Evolutionary conservation across 1,284 basidiomycete species (phyloP), one percentile per base, ranked within the genome.

Genomic region (Ustilago crameri): DNA sequence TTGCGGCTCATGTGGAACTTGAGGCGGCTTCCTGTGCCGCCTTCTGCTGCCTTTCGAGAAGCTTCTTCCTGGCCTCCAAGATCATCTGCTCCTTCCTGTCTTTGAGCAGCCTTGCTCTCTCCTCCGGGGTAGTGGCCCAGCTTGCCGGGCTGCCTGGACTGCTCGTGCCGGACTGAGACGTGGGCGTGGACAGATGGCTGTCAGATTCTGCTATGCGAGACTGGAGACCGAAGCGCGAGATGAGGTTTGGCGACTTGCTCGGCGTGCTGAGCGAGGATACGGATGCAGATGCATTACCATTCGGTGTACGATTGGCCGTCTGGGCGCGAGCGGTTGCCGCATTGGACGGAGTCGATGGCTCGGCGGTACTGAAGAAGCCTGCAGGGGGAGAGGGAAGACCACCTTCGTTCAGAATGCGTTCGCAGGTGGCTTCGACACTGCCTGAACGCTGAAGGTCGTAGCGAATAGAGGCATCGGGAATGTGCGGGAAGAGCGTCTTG

Each of bases 401-500:
- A 27, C 79, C 79, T 23, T 80, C 73, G 59, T 74, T 75, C 24
- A 81, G 48, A 27, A 81, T 81, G 17, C 62, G 54, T 43, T 81
- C 78, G 20, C 76, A 78, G 5, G 79, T 81, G 7, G 59, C 78
- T 54, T 81, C 78, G 2, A 72, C 76, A 32, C 65, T 75, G 9
- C 79, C 74, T 0, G 75, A 71, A 4, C 70, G 52, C 26, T 69
- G 59, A 5, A 81, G 68, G 43, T 81, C 79, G 52, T 76, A 79
- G 17, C 78, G 75, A 14, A 81, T 81, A 5, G 77, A 70, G 9
- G 66, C 67, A 17, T 78, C 76, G 8, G 79, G 56, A 22, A 81
- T 72, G 52, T 81, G 74, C 9, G 79, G 79, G 59, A 81, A 81
- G 52, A 81, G 74, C 26, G 76, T 51, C 51, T 70, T 53, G 53